A percentile compares a stretch with the other conserved stretches of the same genome.
Conservation (phyloP, 495 filamentous ascomycete genomes). For the Aspergillus affinis region DNA sequence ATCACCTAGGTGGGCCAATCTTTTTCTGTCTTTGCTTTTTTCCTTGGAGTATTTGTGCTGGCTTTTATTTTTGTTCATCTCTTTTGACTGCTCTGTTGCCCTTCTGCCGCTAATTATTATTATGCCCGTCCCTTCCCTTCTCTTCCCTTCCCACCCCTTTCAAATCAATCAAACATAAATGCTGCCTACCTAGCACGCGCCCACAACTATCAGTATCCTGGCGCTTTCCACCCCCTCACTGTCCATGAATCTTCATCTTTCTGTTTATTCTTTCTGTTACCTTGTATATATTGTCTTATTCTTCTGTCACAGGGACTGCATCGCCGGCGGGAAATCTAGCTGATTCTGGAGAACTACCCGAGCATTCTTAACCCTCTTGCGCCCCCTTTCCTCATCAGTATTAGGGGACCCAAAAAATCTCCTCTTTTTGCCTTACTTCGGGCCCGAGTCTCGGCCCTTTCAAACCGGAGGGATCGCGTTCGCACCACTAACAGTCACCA, state of each 20-base stretch:
- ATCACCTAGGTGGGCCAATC: conserved; percentile 28
- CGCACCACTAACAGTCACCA: no score
- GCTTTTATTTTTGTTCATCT: background rate
- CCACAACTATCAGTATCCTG: background rate
- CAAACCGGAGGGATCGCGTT: background rate
- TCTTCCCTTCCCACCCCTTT: background rate
- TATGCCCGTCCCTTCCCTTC: no score
- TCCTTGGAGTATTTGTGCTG: background rate
- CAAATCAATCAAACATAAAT: background rate
- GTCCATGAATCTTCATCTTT: background rate
- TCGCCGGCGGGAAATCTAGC: background rate
- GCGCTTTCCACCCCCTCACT: background rate
- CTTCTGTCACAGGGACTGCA: background rate
- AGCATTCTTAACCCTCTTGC: background rate
- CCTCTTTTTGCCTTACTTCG: background rate
- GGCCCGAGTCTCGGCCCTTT: background rate
- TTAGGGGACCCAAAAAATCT: background rate
- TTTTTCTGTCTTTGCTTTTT: background rate
- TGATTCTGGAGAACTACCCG: background rate
- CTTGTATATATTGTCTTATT: background rate
- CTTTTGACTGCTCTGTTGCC: background rate
- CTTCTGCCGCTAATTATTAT: no score
- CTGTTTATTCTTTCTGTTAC: background rate
- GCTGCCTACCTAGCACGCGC: background rate
- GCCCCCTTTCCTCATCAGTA: background rate